Percentiles rank a stretch among this genome's conserved stretches.
Evolutionary conservation across 768 basidiomycete species (phyloP).

Genomic region (Hemileccinum impolitum): DNA sequence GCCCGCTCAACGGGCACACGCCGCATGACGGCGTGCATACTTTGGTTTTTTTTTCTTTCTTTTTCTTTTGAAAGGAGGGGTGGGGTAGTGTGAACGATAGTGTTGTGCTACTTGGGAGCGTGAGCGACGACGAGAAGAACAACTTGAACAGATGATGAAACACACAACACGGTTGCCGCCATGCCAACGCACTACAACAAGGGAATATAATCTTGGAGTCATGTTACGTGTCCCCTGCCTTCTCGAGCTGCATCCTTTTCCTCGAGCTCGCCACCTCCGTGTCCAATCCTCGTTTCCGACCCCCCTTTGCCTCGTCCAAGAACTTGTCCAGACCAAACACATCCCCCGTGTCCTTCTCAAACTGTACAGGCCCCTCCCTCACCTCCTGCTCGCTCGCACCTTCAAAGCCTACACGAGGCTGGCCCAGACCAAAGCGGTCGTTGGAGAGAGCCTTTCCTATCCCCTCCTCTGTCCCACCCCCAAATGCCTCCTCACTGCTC

Average conservation of each 20-base stretch:
- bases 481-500: constrained; percentile 88
- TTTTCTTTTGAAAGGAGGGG: constrained; percentile 5
- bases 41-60: constrained; percentile 5
- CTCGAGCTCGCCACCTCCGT: constrained; percentile 66
- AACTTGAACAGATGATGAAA: not conserved
- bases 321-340: constrained; percentile 97
- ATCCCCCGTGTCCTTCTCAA: constrained; percentile 97
- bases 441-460: constrained; percentile 87
- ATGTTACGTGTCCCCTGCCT: constrained; percentile 45
- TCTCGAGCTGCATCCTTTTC: constrained; percentile 68
- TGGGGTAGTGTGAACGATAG: not conserved
- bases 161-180: not conserved
- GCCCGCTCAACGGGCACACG: constrained; percentile 33
- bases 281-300: constrained; percentile 86
- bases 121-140: not conserved
- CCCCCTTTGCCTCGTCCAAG: constrained; percentile 94
- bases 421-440: constrained; percentile 90
- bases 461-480: constrained; percentile 94
- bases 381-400: constrained; percentile 85
- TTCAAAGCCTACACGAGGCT: constrained; percentile 83
- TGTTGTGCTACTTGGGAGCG: constrained; percentile 14
- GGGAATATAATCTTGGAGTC: no score
- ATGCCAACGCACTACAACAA: no score
- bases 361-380: constrained; percentile 92
- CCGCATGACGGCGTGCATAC: constrained; percentile 24